Evolutionary conservation across 129 eudicot species (phyloP).

Genomic region (Deinandra increscens): DNA sequence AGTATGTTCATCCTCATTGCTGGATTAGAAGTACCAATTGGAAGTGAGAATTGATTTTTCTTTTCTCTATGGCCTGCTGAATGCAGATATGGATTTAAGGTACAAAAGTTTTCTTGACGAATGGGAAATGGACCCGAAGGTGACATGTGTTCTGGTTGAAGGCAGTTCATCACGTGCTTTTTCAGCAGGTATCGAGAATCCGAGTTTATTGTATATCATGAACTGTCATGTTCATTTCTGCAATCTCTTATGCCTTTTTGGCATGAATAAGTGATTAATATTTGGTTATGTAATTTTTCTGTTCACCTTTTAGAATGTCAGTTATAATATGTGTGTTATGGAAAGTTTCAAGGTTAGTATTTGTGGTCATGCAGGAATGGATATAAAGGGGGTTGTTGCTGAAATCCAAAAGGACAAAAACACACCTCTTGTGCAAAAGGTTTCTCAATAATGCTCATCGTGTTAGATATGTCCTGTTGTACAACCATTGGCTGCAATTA

Average conservation of each 20-base stretch:
- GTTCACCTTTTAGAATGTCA: constrained; percentile 11
- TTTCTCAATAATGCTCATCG: constrained; percentile 25
- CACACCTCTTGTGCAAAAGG: constrained; percentile 95
- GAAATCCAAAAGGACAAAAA: constrained; percentile 92
- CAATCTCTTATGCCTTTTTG: constrained; percentile 1
- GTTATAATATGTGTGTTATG: constrained; percentile 15
- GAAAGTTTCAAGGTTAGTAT: constrained; percentile 45
- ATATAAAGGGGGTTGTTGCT: constrained; percentile 96
- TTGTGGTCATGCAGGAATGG: constrained; percentile 92
- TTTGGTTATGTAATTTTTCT: constrained; percentile 1
- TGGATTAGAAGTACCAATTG: constrained; percentile 6
- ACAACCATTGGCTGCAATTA: constrained; percentile 16
- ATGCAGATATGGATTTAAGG: constrained; percentile 84
- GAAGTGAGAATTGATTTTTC: neutral
- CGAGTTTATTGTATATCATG: neutral
- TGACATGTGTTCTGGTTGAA: constrained; percentile 84
- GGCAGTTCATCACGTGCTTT: constrained; percentile 94
- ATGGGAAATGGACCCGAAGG: constrained; percentile 85
- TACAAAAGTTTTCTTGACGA: constrained; percentile 82
- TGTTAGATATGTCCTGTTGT: constrained; percentile 12
- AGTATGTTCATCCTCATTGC: constrained; percentile 2
- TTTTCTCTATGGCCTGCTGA: neutral
- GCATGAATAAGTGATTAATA: neutral
- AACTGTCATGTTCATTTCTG: neutral
- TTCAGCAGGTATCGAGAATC: constrained; percentile 63